Base-by-base conservation (phyloP, 2,329 filamentous ascomycete genomes). In the Chalara sp. region DNA sequence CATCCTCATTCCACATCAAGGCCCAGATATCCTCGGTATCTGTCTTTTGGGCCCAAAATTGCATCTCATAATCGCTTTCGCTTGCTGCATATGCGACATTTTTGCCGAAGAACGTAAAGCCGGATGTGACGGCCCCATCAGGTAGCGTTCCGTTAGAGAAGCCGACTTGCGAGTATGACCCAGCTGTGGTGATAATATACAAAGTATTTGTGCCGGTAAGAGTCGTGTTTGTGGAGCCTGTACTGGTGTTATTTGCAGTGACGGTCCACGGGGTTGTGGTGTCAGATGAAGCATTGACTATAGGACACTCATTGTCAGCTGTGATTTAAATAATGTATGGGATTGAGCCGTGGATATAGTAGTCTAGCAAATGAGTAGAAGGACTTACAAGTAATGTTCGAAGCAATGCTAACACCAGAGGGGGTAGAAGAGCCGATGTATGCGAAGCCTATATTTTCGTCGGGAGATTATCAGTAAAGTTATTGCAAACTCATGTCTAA, bases 201-300 rank as follows among this genome's bases (percentile, higher is more conserved):
- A 47, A 39, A 8, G 12, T 37, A 21, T 32, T 37, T 5, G 45
- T 5, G 31, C 32, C 40, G 13, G 45, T 37, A 30, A 33, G 7
- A 21, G 45, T 29, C 13, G 31, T 37, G 45, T 35, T 47, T 21
- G 45, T 39, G 31, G 45, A 43, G 6, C 21, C 6, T 37, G 4
- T n/a, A n/a, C n/a, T n/a, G 59, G 78, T 1, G 85, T 83, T 0
- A 78, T 74, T 10, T 72, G 87, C 45, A 73, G 84, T 44, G 62
- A 72, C 8, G 73, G n/a, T n/a, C n/a, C n/a, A n/a, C n/a, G n/a
- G n/a, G n/a, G n/a, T n/a, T n/a, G n/a, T n/a, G n/a, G n/a, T n/a
- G n/a, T n/a, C n/a, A n/a, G n/a, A n/a, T n/a, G n/a, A n/a, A n/a
- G n/a, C n/a, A n/a, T n/a, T n/a, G n/a, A n/a, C n/a, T n/a, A n/a